These are phyloP conservation scores for Mucor plumbeus DNA, from an alignment of 371 early-diverging fungal genomes.

Conservation along the genomic window DNA sequence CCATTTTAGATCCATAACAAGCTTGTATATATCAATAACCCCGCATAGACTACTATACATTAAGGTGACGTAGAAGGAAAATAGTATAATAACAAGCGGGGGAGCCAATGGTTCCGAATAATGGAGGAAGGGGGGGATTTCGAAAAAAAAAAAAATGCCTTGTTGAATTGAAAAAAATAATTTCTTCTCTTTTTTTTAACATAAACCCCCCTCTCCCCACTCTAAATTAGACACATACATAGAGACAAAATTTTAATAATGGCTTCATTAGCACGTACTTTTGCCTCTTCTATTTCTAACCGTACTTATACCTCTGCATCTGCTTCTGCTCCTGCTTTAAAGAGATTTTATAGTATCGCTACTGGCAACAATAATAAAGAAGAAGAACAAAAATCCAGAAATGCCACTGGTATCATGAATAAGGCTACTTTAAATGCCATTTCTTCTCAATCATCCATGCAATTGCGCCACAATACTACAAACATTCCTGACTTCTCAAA, in stretches of 20 bases:
- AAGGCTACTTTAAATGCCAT: conserved; percentile 30
- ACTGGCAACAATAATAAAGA: conserved; percentile 40
- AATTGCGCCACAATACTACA: conserved; percentile 64
- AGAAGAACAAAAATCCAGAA: conserved; percentile 47
- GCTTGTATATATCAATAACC: background rate
- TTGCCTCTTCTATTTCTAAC: conserved; percentile 50
- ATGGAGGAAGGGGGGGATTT: conserved; percentile 1
- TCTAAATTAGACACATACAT: conserved; percentile 9
- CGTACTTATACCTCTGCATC: conserved; percentile 50
- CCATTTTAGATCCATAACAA: background rate
- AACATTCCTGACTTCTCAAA: conserved; percentile 70
- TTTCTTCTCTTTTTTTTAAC: background rate
- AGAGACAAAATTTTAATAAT: conserved; percentile 29
- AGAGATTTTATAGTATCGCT: conserved; percentile 34
- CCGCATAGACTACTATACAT: background rate
- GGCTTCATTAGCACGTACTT: conserved; percentile 56
- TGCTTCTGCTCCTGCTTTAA: conserved; percentile 51
- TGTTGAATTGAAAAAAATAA: conserved; percentile 16
- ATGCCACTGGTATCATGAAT: conserved; percentile 40
- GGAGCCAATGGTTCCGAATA: conserved; percentile 2
- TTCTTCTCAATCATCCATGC: conserved; percentile 28
- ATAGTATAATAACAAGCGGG: conserved; percentile 1
- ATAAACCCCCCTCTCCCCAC: conserved; percentile 23
- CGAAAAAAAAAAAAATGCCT: conserved; percentile 13
- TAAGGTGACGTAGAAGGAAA: background rate